Evolutionary conservation across 2,329 filamentous ascomycete species (phyloP).

Genomic region (Geosmithia morbida): DNA sequence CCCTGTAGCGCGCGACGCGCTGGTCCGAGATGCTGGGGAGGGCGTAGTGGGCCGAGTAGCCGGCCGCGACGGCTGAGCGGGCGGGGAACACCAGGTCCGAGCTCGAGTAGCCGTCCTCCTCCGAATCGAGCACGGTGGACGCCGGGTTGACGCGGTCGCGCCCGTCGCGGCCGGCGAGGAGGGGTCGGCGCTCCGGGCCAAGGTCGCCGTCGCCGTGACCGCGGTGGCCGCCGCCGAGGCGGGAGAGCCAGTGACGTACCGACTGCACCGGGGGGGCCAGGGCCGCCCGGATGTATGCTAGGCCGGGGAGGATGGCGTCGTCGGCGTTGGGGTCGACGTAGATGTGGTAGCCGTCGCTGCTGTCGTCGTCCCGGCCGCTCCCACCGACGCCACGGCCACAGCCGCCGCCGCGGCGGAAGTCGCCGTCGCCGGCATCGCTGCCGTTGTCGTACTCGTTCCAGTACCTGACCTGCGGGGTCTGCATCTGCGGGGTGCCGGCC

Average conservation of each 20-base stretch:
- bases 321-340: constrained; percentile 58
- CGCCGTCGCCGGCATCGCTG: constrained; percentile 42
- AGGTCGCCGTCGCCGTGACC: constrained; percentile 11
- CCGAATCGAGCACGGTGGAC: constrained; percentile 22
- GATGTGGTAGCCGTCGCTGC: constrained; percentile 52
- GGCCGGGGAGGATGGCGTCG: constrained; percentile 43
- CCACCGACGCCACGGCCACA: constrained; percentile 65
- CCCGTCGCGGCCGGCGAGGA: constrained; percentile 7
- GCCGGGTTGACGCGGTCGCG: constrained; percentile 8
- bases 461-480: constrained; percentile 30
- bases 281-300: constrained; percentile 42
- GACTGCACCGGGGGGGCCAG: constrained; percentile 34
- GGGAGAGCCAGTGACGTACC: constrained; percentile 34
- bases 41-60: constrained; percentile 40
- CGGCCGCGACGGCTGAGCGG: constrained; percentile 16
- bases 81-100: constrained; percentile 26
- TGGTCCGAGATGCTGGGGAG: constrained; percentile 38
- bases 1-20: constrained; percentile 32
- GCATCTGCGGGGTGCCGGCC: constrained; percentile 1
- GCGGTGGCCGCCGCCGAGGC: constrained; percentile 9
- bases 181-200: constrained; percentile 12
- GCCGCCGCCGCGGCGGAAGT: constrained; percentile 38
- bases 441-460: constrained; percentile 85
- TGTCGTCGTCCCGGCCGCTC: constrained; percentile 40
- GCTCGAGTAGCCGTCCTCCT: constrained; percentile 36